Conservation (phyloP, 371 early-diverging fungal species). For the Mucor piriformis region DNA sequence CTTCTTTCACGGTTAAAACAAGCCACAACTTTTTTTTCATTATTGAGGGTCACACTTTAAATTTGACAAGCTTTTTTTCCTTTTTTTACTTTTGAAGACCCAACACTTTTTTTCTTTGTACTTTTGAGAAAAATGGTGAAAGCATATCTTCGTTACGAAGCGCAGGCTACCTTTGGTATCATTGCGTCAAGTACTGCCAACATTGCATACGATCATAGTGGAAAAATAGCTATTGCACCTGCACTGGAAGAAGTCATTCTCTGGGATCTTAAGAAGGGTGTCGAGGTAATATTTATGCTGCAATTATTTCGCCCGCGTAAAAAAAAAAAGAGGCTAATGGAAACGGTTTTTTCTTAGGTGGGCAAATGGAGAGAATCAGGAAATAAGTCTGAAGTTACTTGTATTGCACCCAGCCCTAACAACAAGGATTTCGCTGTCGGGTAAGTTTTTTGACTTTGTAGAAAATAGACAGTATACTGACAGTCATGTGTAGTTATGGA, state of each 20-base stretch:
- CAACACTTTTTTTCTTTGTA: background rate
- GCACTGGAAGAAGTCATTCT: slow-evolving; percentile 83
- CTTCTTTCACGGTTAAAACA: slow-evolving; percentile 1
- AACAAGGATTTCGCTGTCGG: slow-evolving; percentile 81
- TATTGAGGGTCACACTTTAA: background rate
- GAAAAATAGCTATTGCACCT: slow-evolving; percentile 75
- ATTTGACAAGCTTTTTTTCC: background rate
- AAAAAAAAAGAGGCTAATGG: background rate
- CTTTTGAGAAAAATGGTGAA: slow-evolving; percentile 56
- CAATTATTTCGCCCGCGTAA: no score
- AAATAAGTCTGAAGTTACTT: slow-evolving; percentile 81
- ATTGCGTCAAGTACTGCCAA: slow-evolving; percentile 74
- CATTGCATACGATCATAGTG: slow-evolving; percentile 69
- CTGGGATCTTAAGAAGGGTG: slow-evolving; percentile 90
- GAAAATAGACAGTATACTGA: background rate
- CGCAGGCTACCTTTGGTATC: slow-evolving; percentile 81
- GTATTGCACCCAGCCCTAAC: slow-evolving; percentile 69
- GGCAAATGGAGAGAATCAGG: slow-evolving; percentile 76
- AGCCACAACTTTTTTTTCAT: background rate
- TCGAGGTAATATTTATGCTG: no score
- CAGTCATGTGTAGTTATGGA: slow-evolving; percentile 52
- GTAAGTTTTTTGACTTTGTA: slow-evolving; percentile 31
- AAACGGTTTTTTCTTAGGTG: slow-evolving; percentile 36
- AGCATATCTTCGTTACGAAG: slow-evolving; percentile 87
- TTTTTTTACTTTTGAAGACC: background rate